Evolutionary conservation across 108 stramenopile species (phyloP), one percentile per base, ranked within the genome.

Genomic region (Cyclotella sp.): DNA sequence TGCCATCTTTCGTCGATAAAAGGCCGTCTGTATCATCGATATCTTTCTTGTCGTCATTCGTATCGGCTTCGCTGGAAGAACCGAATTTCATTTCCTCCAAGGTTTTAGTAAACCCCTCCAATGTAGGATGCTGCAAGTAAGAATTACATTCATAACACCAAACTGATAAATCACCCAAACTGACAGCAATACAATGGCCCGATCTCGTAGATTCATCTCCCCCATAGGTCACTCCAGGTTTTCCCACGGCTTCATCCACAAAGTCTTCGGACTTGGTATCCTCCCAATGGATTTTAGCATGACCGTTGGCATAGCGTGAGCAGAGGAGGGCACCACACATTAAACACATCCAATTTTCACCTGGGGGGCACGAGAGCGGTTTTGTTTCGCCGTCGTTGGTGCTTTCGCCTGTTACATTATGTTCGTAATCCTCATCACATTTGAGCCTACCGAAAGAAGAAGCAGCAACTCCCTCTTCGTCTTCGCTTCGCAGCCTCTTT

Each of bases 321-420:
- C 93, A 94, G 49, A 86, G 84, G 15, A 88, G 44, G 3, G 61
- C 69, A 5, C 84, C 85, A 61, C 91, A 91, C 41, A 79, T 52
- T 45, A 91, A 65, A 63, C 93, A 94, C 12, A 89, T 60, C 93
- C 93, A 94, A 77, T 94, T 91, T 74, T 90, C 91, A 22, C 79
- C 77, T 16, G 39, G 45, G 6, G 88, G 89, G 68, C 92, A 91
- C 0, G 52, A 26, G n/a, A 74, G 67, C 51, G 54, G 46, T 6
- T 30, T 28, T 63, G 71, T 73, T 29, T 70, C 62, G 1, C 40
- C 40, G 34, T 58, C 24, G 5, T 42, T 19, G 30, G 61, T 39
- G 12, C 28, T n/a, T 5, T 75, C 67, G 8, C 28, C 44, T 4
- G 49, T n/a, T 0, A 39, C 61, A 8, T 53, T 40, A 39, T 72